Evolutionary conservation across 2,329 filamentous ascomycete genomes (phyloP).

Genomic region (Macrophomina phaseolina): DNA sequence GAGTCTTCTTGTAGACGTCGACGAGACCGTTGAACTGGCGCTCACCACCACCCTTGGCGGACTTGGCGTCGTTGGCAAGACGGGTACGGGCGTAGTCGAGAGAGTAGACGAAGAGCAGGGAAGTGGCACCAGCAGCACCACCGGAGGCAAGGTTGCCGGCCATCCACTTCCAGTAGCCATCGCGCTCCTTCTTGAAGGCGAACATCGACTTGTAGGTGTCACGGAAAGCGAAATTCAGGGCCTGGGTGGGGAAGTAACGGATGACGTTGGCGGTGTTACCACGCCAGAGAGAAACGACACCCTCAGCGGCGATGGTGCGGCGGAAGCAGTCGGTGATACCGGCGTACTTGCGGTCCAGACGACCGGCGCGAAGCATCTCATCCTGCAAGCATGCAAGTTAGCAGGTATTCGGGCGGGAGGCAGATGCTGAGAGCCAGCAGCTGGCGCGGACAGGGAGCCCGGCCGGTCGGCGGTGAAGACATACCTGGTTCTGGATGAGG

Average conservation of each 20-base stretch:
- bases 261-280: conserved; percentile 99
- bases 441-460: background rate
- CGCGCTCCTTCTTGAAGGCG: conserved; percentile 99
- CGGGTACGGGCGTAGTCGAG: conserved; percentile 99
- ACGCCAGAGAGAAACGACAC: conserved; percentile 95
- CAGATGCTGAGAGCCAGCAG: background rate
- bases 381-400: conserved; percentile 65
- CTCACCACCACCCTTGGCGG: conserved; percentile 92
- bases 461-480: conserved; percentile 45
- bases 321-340: conserved; percentile 96
- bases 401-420: conserved; percentile 19
- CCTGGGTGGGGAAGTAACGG: conserved; percentile 99
- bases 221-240: conserved; percentile 99
- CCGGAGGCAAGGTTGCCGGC: conserved; percentile 98
- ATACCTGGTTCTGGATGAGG: conserved; percentile 99
- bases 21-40: conserved; percentile 99
- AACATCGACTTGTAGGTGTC: conserved; percentile 99
- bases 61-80: conserved; percentile 99
- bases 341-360: conserved; percentile 96
- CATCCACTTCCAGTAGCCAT: conserved; percentile 99
- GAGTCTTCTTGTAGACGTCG: conserved; percentile 99
- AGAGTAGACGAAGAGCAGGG: conserved; percentile 99
- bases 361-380: conserved; percentile 99
- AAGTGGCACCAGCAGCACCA: conserved; percentile 99
- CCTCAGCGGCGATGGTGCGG: conserved; percentile 88